These are phyloP conservation scores for Chalciporus pseudorubinellus DNA, from an alignment of 768 basidiomycete genomes.

Conservation along the genomic window DNA sequence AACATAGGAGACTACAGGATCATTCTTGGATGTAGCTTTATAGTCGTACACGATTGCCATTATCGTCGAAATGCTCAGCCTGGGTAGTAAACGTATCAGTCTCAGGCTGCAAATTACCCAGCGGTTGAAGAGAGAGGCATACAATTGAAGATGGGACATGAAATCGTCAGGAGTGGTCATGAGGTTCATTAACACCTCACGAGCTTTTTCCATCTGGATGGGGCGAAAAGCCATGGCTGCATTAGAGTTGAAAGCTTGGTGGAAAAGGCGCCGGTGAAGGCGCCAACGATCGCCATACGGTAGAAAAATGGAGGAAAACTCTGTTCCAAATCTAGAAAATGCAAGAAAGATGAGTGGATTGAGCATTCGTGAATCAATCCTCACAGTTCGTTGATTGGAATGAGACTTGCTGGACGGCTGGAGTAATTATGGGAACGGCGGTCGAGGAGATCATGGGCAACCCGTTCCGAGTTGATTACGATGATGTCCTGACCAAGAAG, in stretches of 20 bases:
- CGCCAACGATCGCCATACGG: conserved; percentile 23
- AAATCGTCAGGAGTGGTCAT: conserved; percentile 20
- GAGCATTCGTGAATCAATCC: not conserved
- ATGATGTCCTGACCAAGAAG: conserved; percentile 12
- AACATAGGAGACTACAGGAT: conserved; percentile 9
- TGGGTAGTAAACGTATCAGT: not conserved
- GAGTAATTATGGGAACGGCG: conserved; percentile 14
- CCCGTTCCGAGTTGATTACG: conserved; percentile 14
- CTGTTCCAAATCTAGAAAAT: conserved; percentile 11
- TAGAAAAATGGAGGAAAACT: conserved; percentile 15
- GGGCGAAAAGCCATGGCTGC: conserved; percentile 26
- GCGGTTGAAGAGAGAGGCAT: not conserved
- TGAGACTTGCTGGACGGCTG: conserved; percentile 6
- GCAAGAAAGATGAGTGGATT: not conserved
- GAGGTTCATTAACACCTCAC: conserved; percentile 29
- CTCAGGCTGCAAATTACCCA: not conserved
- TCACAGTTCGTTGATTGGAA: conserved; percentile 4
- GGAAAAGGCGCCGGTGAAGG: conserved; percentile 28
- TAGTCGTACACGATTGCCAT: conserved; percentile 14
- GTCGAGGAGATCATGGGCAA: conserved; percentile 11
- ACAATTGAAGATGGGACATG: conserved; percentile 17
- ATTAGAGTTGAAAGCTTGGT: conserved; percentile 32
- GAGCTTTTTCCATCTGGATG: conserved; percentile 29
- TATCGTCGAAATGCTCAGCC: conserved; percentile 10
- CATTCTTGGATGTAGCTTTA: not conserved